Percentiles rank a stretch among this genome's conserved stretches.
These are phyloP conservation scores for Cardiospermum halicacabum DNA, from an alignment of 345 rosid genomes.

Conservation along the genomic window DNA sequence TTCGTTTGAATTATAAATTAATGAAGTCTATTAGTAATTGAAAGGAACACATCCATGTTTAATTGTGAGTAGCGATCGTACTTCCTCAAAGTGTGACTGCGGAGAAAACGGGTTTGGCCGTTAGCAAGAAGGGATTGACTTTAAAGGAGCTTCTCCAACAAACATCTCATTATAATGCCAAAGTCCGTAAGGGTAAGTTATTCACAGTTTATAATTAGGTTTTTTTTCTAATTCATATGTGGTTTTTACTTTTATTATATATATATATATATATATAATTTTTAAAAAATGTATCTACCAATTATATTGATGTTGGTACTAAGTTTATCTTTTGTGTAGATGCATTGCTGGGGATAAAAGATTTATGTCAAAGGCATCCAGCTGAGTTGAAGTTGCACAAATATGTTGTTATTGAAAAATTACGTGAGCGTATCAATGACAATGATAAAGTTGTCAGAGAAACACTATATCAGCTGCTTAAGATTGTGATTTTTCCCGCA, in stretches of 20 bases:
- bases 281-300: not conserved
- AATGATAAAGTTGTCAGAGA: conserved; percentile 61
- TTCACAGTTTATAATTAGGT: not conserved
- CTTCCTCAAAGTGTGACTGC: conserved; percentile 88
- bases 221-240: too few relatives aligned
- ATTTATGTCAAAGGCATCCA: conserved; percentile 63
- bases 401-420: conserved; percentile 54
- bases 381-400: conserved; percentile 55
- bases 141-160: conserved; percentile 78
- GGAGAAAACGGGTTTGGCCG: conserved; percentile 72
- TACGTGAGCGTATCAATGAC: conserved; percentile 68
- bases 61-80: conserved; percentile 54
- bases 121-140: conserved; percentile 87
- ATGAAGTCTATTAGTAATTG: not conserved
- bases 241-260: too few relatives aligned
- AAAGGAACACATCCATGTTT: not conserved
- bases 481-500: conserved; percentile 53
- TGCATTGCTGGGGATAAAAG: conserved; percentile 66
- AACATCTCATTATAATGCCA: conserved; percentile 77
- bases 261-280: too few relatives aligned
- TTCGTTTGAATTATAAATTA: conserved; percentile 2
- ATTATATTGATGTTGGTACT: not conserved
- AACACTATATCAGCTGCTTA: conserved; percentile 50
- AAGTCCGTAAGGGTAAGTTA: conserved; percentile 65
- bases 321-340: conserved; percentile 37